Evolutionary conservation across 176 grass and related monocot species (phyloP), one percentile per base, ranked within the genome.

Genomic region (Ananas comosus): DNA sequence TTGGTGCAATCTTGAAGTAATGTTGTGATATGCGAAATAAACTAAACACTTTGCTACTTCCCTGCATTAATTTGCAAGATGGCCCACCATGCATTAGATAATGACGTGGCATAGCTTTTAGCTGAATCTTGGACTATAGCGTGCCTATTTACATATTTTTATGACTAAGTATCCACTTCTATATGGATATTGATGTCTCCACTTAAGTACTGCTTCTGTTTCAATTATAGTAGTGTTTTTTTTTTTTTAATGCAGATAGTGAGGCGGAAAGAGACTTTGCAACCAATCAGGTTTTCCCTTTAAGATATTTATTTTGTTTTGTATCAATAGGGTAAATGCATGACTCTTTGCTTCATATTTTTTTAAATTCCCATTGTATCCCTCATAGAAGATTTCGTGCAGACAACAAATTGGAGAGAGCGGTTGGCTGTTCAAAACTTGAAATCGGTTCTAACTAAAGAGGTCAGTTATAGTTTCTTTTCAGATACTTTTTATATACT

Each of bases 361-460:
- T 13, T 57, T 70, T 70, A 49, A 9, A 59, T 67, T 10, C 3
- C 17, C 67, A 51, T n/a, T 49, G 47, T 14, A 2, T 80, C 56
- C 76, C 48, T 77, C 71, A 49, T 81, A 66, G 64, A 42, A 76
- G 14, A 42, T 83, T 13, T 64, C 66, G 29, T 76, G 51, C 72
- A 97, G 94, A 79, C 23, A 70, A 50, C 59, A 65, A 74, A 78
- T 81, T 88, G 85, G 89, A 82, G 68, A 83, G 80, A 85, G 70
- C 85, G 82, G 29, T 76, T 88, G 17, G 78, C 54, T 14, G 76
- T 79, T 16, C 77, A 86, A 52, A 81, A 86, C 70, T 72, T 99
- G 63, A 94, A 91, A 84, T 83, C 84, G 76, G 63, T 92, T 88
- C 81, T 91, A 50, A 88, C 90, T 28, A 88, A 94, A 71, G 95